Conservation (phyloP, 768 basidiomycete genomes). For the Gymnopilus junonius region DNA sequence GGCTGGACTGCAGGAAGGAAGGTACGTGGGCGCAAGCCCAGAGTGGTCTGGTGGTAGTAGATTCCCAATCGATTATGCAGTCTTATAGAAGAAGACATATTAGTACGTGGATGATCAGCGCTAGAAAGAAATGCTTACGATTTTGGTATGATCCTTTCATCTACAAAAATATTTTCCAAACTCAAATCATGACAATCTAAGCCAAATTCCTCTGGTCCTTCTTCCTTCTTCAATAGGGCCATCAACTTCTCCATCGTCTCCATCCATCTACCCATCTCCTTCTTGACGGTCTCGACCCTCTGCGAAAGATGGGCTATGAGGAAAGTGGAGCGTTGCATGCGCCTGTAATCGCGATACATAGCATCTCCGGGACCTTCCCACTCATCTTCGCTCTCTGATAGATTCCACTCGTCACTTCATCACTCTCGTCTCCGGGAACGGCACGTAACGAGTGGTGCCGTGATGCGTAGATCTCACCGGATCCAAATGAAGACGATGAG, state of each 20-base stretch:
- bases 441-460: slow-evolving; percentile 71
- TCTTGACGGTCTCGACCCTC: slow-evolving; percentile 64
- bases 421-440: slow-evolving; percentile 74
- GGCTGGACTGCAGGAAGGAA: slow-evolving; percentile 76
- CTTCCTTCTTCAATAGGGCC: slow-evolving; percentile 31
- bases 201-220: slow-evolving; percentile 64
- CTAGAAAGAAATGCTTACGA: slow-evolving; percentile 52
- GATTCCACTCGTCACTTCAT: slow-evolving; percentile 82
- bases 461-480: slow-evolving; percentile 74
- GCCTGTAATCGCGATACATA: slow-evolving; percentile 84
- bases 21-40: slow-evolving; percentile 88
- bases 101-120: background rate
- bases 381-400: slow-evolving; percentile 81
- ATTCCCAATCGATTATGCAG: slow-evolving; percentile 93
- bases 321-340: slow-evolving; percentile 82
- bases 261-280: slow-evolving; percentile 77
- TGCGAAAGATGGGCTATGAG: slow-evolving; percentile 69
- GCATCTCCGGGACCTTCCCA: slow-evolving; percentile 77
- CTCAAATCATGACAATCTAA: slow-evolving; percentile 88
- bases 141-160: slow-evolving; percentile 66
- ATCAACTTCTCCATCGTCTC: slow-evolving; percentile 64
- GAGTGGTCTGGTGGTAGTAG: slow-evolving; percentile 84
- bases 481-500: slow-evolving; percentile 80
- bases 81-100: slow-evolving; percentile 50
- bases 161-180: slow-evolving; percentile 85